Conservation (phyloP, 2,329 filamentous ascomycete genomes). For the Trichothecium roseum region DNA sequence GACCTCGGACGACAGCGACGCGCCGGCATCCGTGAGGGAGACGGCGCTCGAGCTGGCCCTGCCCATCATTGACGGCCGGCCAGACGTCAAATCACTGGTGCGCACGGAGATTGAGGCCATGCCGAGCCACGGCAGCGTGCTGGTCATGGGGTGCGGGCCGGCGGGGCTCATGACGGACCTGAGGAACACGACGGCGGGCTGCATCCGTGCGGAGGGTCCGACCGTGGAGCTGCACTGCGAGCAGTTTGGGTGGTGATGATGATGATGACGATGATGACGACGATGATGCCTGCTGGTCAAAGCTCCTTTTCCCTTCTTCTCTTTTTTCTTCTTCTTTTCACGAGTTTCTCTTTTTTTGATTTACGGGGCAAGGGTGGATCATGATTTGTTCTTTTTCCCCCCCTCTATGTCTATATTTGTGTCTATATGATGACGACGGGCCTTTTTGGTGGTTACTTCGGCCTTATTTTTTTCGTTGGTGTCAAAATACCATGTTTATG, state of each 20-base stretch:
- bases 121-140: constrained; percentile 19
- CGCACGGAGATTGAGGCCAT: constrained; percentile 16
- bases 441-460: too few species aligned
- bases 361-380: neutral
- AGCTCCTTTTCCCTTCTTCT: neutral
- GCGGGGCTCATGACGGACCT: constrained; percentile 28
- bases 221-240: constrained; percentile 38
- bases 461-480: too few species aligned
- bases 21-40: constrained; percentile 9
- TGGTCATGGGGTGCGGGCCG: constrained; percentile 37
- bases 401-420: neutral
- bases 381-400: neutral
- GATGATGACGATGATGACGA: too few species aligned
- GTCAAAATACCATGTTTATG: too few species aligned
- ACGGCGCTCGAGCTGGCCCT: too few species aligned
- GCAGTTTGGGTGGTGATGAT: constrained; percentile 31
- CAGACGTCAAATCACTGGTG: constrained; percentile 25
- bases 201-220: constrained; percentile 28
- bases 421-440: too few species aligned
- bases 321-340: constrained; percentile 1
- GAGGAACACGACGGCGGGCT: constrained; percentile 27
- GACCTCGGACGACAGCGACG: constrained; percentile 7
- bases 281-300: neutral
- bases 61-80: constrained; percentile 20
- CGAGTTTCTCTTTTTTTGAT: too few species aligned